Evolutionary conservation across 805 yeast species (phyloP).

Genomic region (Candida manassasensis): DNA sequence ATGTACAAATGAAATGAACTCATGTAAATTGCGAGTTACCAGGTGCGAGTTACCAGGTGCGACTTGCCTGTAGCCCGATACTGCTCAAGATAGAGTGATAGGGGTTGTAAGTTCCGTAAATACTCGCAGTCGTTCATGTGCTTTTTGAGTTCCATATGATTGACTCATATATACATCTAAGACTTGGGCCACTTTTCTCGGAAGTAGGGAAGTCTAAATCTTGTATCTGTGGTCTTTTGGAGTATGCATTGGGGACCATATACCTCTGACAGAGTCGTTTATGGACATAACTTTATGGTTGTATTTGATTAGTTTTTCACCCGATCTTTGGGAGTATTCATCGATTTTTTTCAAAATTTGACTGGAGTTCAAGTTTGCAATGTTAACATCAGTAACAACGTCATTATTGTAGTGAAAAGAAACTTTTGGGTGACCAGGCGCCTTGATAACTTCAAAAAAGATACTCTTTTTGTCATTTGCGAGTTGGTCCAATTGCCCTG

Average conservation of each 20-base stretch:
- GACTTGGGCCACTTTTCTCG: too few relatives aligned
- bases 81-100: too few relatives aligned
- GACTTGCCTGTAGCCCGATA: too few relatives aligned
- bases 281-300: constrained; percentile 72
- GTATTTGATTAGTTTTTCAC: constrained; percentile 58
- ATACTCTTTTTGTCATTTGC: constrained; percentile 62
- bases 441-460: constrained; percentile 64
- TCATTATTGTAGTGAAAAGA: constrained; percentile 36
- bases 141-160: too few relatives aligned
- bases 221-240: constrained; percentile 37
- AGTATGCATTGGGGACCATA: constrained; percentile 95
- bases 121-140: too few relatives aligned
- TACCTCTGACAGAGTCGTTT: constrained; percentile 86
- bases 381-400: constrained; percentile 50
- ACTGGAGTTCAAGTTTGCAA: constrained; percentile 62
- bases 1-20: too few relatives aligned
- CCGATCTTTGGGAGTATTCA: constrained; percentile 64
- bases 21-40: too few relatives aligned
- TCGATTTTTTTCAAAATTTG: constrained; percentile 62
- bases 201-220: too few relatives aligned
- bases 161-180: too few relatives aligned
- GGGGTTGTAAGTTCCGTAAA: too few relatives aligned
- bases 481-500: constrained; percentile 47
- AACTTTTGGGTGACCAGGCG: constrained; percentile 78
- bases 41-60: too few relatives aligned